Evolutionary conservation across 768 basidiomycete genomes (phyloP).

Genomic region (Hygrophoropsis aurantiaca): DNA sequence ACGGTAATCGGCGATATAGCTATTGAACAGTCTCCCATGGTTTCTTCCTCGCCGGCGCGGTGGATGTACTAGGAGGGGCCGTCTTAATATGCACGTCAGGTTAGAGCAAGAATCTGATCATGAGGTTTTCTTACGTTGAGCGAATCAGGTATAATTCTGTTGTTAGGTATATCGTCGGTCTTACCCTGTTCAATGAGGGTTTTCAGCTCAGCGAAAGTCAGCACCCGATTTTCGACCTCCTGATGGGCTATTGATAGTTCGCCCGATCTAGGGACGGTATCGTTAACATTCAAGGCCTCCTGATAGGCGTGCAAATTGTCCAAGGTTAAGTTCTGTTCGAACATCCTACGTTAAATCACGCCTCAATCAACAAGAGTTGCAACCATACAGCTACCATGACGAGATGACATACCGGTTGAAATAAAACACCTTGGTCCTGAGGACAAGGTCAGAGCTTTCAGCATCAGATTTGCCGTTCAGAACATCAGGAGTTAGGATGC

Average conservation of each 20-base stretch:
- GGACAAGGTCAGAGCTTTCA: constrained; percentile 46
- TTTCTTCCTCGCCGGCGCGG: constrained; percentile 50
- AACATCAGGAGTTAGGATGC: constrained; percentile 47
- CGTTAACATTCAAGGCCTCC: constrained; percentile 10
- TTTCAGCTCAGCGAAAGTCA: constrained; percentile 70
- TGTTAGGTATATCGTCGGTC: constrained; percentile 76
- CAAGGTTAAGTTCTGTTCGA: constrained; percentile 24
- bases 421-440: constrained; percentile 65
- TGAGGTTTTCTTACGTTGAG: constrained; percentile 52
- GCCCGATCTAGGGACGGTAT: neutral
- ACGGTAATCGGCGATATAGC: too few species aligned
- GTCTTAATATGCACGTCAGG: constrained; percentile 36
- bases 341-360: constrained; percentile 41
- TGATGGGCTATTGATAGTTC: constrained; percentile 1
- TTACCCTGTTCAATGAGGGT: constrained; percentile 69
- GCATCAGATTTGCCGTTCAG: constrained; percentile 35
- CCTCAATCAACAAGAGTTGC: constrained; percentile 2
- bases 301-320: constrained; percentile 23
- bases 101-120: constrained; percentile 2
- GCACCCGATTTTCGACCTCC: constrained; percentile 38
- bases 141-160: constrained; percentile 65
- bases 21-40: constrained; percentile 62
- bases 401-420: constrained; percentile 55
- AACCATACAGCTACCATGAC: neutral
- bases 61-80: constrained; percentile 57